These are phyloP conservation scores for Xylariaceae sp. DNA, from an alignment of 2,329 filamentous ascomycete genomes.

Conservation along the genomic window DNA sequence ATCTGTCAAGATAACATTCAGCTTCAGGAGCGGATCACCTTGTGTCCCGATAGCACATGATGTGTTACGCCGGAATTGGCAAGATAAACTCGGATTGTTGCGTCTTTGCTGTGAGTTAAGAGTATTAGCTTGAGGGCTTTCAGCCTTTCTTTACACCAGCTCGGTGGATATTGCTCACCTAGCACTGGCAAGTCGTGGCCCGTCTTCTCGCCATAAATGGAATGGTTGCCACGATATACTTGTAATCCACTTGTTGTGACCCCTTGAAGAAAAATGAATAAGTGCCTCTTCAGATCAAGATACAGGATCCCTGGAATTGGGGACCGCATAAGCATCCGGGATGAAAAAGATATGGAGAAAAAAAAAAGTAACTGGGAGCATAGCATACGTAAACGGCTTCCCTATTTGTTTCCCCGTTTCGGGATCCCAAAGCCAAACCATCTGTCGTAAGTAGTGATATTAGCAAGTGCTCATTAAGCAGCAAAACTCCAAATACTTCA, in stretches of 20 bases:
- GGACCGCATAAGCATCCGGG: too few species aligned
- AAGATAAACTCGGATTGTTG: slow-evolving; percentile 86
- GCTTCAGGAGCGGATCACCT: too few species aligned
- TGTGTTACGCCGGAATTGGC: slow-evolving; percentile 79
- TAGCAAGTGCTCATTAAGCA: too few species aligned
- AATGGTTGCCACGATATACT: slow-evolving; percentile 93
- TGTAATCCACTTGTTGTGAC: slow-evolving; percentile 88
- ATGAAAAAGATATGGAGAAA: too few species aligned
- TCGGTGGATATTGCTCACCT: slow-evolving; percentile 18
- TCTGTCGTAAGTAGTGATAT: slow-evolving; percentile 45
- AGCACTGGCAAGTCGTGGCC: slow-evolving; percentile 79
- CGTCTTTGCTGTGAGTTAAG: slow-evolving; percentile 75
- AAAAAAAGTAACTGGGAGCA: neutral
- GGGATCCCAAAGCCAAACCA: slow-evolving; percentile 87
- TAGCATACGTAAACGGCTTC: slow-evolving; percentile 63
- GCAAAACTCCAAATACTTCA: too few species aligned
- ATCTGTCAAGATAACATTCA: slow-evolving; percentile 15
- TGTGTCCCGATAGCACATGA: slow-evolving; percentile 85
- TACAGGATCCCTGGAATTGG: too few species aligned
- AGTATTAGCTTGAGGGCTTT: neutral
- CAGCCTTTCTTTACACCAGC: neutral
- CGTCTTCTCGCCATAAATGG: slow-evolving; percentile 77
- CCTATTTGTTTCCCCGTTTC: slow-evolving; percentile 77
- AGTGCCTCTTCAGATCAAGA: neutral
- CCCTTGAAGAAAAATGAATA: slow-evolving; percentile 43